These are phyloP conservation scores for Vigna hirtella DNA, from an alignment of 306 rosid species.

Conservation along the genomic window DNA sequence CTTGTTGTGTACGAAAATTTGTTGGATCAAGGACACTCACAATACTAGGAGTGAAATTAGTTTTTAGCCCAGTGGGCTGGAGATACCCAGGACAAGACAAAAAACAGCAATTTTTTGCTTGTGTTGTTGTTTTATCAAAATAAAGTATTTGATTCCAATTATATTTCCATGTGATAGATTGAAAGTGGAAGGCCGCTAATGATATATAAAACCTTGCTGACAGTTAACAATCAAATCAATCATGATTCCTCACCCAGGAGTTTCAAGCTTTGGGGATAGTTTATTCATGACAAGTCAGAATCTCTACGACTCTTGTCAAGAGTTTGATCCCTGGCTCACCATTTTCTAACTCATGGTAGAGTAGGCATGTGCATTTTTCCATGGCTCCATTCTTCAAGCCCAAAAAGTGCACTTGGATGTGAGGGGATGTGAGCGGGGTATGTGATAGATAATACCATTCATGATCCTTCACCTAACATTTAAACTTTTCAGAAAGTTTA, in stretches of 20 bases:
- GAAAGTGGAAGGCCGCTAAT: background rate
- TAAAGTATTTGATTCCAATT: conserved; percentile 27
- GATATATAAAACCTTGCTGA: conserved; percentile 21
- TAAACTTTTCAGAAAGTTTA: conserved; percentile 19
- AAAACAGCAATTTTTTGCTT: background rate
- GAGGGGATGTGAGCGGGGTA: background rate
- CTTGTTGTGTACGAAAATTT: too few relatives aligned
- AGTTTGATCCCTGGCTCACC: background rate
- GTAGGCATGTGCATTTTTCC: conserved; percentile 4
- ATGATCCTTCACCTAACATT: conserved; percentile 14
- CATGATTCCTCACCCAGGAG: conserved; percentile 1
- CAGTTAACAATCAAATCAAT: background rate
- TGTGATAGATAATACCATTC: background rate
- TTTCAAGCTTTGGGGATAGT: background rate
- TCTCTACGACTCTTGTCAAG: background rate
- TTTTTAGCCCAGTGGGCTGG: too few relatives aligned
- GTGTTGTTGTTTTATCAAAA: conserved; percentile 22
- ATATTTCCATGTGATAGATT: background rate
- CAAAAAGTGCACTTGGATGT: background rate
- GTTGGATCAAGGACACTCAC: too few relatives aligned
- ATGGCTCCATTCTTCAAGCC: background rate
- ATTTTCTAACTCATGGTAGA: background rate
- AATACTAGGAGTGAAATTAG: too few relatives aligned
- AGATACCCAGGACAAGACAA: too few relatives aligned
- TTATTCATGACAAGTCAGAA: background rate